These are phyloP conservation scores for Phytophthora sansomeana DNA, from an alignment of 352 stramenopile genomes.

Conservation along the genomic window DNA sequence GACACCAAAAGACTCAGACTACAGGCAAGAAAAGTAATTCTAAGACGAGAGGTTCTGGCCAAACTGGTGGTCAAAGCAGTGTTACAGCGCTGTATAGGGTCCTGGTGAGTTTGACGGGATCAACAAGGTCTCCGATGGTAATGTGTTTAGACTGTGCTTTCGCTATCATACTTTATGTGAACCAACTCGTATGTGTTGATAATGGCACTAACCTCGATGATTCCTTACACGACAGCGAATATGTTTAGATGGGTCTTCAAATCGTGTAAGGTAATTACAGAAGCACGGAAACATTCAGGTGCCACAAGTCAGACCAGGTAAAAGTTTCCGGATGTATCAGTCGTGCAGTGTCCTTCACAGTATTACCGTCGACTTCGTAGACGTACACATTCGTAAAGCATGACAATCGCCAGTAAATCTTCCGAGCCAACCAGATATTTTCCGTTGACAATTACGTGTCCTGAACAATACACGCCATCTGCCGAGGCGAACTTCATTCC, in stretches of 20 bases:
- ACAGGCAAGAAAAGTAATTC: neutral
- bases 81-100: neutral
- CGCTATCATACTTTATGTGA: too few relatives aligned
- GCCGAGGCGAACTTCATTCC: constrained; percentile 42
- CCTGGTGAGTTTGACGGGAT: neutral
- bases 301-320: constrained; percentile 13
- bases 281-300: constrained; percentile 5
- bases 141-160: too few relatives aligned
- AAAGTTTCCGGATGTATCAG: constrained; percentile 8
- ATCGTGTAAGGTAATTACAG: neutral
- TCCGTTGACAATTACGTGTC: constrained; percentile 40
- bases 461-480: constrained; percentile 39
- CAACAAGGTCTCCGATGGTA: too few relatives aligned
- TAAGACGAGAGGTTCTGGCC: neutral
- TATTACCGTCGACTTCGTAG: constrained; percentile 34
- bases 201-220: too few relatives aligned
- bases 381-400: constrained; percentile 34
- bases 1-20: too few relatives aligned
- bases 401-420: constrained; percentile 26
- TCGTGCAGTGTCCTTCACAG: constrained; percentile 30
- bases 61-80: neutral
- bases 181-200: neutral
- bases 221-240: neutral
- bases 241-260: neutral
- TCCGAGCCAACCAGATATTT: constrained; percentile 37